Evolutionary conservation across 768 basidiomycete species (phyloP).

Genomic region (Amanita brunnescens): DNA sequence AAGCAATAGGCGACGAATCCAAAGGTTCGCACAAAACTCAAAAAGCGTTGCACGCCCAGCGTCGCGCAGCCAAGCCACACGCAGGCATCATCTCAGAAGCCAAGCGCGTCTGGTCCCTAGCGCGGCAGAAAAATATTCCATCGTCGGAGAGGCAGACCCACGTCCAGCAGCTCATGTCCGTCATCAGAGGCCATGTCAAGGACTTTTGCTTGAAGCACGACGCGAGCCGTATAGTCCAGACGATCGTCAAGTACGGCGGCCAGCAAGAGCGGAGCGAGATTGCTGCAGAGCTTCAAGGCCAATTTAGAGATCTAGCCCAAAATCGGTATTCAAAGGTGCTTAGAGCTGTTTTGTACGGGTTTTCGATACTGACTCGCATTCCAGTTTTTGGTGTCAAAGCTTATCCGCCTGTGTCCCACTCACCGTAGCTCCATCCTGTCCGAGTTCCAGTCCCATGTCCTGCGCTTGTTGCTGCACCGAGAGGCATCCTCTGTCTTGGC

Average conservation of each 20-base stretch:
- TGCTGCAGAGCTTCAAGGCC: slow-evolving; percentile 75
- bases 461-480: slow-evolving; percentile 73
- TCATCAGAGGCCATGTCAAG: slow-evolving; percentile 73
- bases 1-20: too few relatives aligned
- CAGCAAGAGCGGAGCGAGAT: slow-evolving; percentile 72
- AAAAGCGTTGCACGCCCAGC: slow-evolving; percentile 54
- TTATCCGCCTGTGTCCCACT: slow-evolving; percentile 65
- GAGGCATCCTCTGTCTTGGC: slow-evolving; percentile 80
- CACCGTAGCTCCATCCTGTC: slow-evolving; percentile 69
- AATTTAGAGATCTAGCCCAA: slow-evolving; percentile 68
- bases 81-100: slow-evolving; percentile 60
- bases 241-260: slow-evolving; percentile 73
- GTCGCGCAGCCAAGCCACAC: slow-evolving; percentile 72
- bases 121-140: slow-evolving; percentile 62
- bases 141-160: slow-evolving; percentile 68
- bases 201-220: slow-evolving; percentile 90
- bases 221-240: slow-evolving; percentile 79
- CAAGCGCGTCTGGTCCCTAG: slow-evolving; percentile 71
- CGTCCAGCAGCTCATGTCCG: slow-evolving; percentile 62
- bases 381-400: slow-evolving; percentile 78
- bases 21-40: slow-evolving; percentile 75
- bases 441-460: slow-evolving; percentile 70
- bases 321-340: slow-evolving; percentile 85
- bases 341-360: too few relatives aligned
- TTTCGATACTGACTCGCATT: neutral